Conservation (phyloP, 2,329 filamentous ascomycete species). For the Talaromyces rugulosus region DNA sequence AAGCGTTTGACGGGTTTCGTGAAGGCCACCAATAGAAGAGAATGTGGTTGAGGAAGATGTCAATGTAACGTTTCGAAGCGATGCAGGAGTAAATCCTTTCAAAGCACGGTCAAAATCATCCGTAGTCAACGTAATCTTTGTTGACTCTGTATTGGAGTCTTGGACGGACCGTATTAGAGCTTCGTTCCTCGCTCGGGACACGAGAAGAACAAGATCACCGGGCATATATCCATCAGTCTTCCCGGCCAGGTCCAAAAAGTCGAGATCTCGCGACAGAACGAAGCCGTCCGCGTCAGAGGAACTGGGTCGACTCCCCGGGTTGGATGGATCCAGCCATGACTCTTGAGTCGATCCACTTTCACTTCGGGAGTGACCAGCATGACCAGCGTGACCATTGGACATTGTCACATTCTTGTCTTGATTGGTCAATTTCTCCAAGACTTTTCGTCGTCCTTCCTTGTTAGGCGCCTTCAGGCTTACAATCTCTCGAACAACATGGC, state of each 20-base stretch:
- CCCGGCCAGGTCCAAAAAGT: slow-evolving; percentile 88
- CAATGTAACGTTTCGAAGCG: slow-evolving; percentile 86
- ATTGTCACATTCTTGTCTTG: slow-evolving; percentile 34
- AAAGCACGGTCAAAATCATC: slow-evolving; percentile 80
- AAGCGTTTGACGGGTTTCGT: slow-evolving; percentile 81
- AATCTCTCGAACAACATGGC: slow-evolving; percentile 89
- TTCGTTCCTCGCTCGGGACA: slow-evolving; percentile 84
- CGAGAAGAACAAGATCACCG: slow-evolving; percentile 80
- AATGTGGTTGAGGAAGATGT: slow-evolving; percentile 93
- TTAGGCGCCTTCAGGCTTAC: slow-evolving; percentile 84
- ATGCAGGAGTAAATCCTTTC: slow-evolving; percentile 90
- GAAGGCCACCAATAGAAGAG: slow-evolving; percentile 82
- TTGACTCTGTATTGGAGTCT: slow-evolving; percentile 46
- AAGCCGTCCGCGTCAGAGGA: slow-evolving; percentile 58
- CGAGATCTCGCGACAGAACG: slow-evolving; percentile 68
- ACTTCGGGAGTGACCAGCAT: slow-evolving; percentile 29
- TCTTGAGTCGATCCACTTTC: slow-evolving; percentile 46
- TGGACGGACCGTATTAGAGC: slow-evolving; percentile 79
- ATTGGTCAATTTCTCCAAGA: slow-evolving; percentile 74
- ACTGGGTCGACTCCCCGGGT: slow-evolving; percentile 48
- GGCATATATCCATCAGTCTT: slow-evolving; percentile 98
- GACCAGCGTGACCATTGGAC: slow-evolving; percentile 32
- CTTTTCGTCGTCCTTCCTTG: slow-evolving; percentile 79
- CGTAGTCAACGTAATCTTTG: slow-evolving; percentile 61
- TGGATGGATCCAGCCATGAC: slow-evolving; percentile 73